Conservation (phyloP, 176 grass and related monocot genomes). For the Raddia distichophylla region DNA sequence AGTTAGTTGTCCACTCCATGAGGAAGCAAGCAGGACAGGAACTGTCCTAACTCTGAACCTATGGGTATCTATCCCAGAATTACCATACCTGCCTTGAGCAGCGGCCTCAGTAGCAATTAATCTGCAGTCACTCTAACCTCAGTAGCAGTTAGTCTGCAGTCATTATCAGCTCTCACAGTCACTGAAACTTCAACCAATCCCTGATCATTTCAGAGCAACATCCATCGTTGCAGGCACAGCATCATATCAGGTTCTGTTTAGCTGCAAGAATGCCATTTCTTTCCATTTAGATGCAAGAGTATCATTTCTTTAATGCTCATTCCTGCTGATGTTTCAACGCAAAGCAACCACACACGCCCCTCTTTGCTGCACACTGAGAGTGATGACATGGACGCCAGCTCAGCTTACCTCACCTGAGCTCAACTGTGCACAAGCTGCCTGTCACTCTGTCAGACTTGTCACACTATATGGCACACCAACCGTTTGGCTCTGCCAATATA, state of each 20-base stretch:
- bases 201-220: not conserved
- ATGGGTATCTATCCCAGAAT: not conserved
- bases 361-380: not conserved
- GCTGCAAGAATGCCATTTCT: not conserved
- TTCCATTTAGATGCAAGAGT: not conserved
- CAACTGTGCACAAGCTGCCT: not conserved
- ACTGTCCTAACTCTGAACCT: not conserved
- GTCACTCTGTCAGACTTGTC: not conserved
- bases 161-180: not conserved
- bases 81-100: not conserved
- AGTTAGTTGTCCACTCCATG: too few relatives aligned
- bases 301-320: not conserved
- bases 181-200: not conserved
- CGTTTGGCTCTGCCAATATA: slow-evolving; percentile 1
- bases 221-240: not conserved
- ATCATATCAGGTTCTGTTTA: not conserved
- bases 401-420: too few relatives aligned
- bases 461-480: not conserved
- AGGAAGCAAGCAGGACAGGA: not conserved
- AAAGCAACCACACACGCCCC: not conserved
- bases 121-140: not conserved
- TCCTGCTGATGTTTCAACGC: slow-evolving; percentile 30
- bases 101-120: not conserved
- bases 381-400: slow-evolving; percentile 45
- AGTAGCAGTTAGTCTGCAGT: not conserved